These are phyloP conservation scores for Rhynchospora breviuscula DNA, from an alignment of 176 grass and related monocot genomes.

Conservation along the genomic window DNA sequence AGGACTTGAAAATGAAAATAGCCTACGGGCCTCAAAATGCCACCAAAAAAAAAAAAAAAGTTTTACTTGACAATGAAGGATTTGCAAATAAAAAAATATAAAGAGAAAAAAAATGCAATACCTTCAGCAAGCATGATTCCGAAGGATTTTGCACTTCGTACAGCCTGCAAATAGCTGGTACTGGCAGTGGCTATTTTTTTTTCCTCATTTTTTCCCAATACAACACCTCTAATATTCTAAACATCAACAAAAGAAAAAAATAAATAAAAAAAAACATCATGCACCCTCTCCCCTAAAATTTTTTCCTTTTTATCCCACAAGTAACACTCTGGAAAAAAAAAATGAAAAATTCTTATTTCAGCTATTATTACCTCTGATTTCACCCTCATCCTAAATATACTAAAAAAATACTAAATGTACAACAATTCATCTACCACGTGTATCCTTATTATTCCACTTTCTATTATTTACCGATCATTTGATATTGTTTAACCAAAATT, in stretches of 20 bases:
- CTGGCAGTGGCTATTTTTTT: not conserved
- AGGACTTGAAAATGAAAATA: not conserved
- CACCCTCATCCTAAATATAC: constrained; percentile 19
- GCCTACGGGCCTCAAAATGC: too few species aligned
- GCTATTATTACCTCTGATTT: constrained; percentile 23
- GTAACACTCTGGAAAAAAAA: not conserved
- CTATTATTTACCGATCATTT: constrained; percentile 43
- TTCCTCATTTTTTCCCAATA: not conserved
- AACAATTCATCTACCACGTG: constrained; percentile 46
- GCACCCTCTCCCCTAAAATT: not conserved
- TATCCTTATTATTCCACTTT: constrained; percentile 28
- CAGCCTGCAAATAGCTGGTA: not conserved
- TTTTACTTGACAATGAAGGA: not conserved
- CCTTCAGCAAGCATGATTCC: not conserved
- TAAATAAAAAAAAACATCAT: not conserved
- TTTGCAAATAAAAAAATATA: not conserved
- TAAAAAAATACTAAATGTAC: constrained; percentile 28
- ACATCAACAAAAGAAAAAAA: too few species aligned
- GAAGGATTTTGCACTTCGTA: not conserved
- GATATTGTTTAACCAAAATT: constrained; percentile 52
- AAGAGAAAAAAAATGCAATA: not conserved
- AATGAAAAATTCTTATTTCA: not conserved
- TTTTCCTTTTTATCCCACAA: not conserved
- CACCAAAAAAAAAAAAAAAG: too few species aligned
- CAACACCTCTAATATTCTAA: not conserved